Base-by-base conservation (phyloP, 345 rosid genomes). In the Gossypium anomalum region DNA sequence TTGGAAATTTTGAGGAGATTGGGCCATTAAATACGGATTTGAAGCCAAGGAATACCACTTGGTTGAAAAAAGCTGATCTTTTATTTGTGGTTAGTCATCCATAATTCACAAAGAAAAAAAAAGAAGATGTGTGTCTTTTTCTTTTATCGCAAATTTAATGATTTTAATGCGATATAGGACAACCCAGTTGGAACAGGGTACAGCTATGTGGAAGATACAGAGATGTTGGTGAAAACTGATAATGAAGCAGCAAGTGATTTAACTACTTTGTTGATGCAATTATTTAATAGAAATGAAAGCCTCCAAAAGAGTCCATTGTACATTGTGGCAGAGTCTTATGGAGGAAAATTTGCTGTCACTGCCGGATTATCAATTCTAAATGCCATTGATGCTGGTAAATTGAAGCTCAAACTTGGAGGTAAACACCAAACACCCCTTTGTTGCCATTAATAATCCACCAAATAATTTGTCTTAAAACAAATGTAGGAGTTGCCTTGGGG, bases 281-380 rank as follows among this genome's bases (percentile, higher is more conserved):
- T 92, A 47, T 90, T 87, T 76, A 87, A 86, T 51, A 72, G 75
- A 58, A 75, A 90, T 44, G 63, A 81, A 43, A 53, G 23, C 11
- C 79, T 92, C 6, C 95, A 83, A 75, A 79, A 84, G 74, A 88
- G 92, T 65, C 97, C 95, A 76, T 82, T 94, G 48, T 88, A 78
- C 75, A 82, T 90, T 62, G 90, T 94, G 25, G 98, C 93, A 45
- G 97, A 94, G 80, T 94, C 98, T 51, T 94, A 94, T 64, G 98
- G 98, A 38, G 98, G 98, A 12, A 92, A 89, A 82, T 87, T 85
- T 12, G 98, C 95, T 5, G 97, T 83, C 73, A 89, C 93, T 55
- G 86, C 90, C 4, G 97, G 90, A 76, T 77, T 92, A 70, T 85
- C 97, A 4, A 84, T 86, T 73, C 67, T 83, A 0, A 67, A 85